Evolutionary conservation across 306 rosid genomes (phyloP), one percentile per base, ranked within the genome.

Genomic region (Mucuna pruriens): DNA sequence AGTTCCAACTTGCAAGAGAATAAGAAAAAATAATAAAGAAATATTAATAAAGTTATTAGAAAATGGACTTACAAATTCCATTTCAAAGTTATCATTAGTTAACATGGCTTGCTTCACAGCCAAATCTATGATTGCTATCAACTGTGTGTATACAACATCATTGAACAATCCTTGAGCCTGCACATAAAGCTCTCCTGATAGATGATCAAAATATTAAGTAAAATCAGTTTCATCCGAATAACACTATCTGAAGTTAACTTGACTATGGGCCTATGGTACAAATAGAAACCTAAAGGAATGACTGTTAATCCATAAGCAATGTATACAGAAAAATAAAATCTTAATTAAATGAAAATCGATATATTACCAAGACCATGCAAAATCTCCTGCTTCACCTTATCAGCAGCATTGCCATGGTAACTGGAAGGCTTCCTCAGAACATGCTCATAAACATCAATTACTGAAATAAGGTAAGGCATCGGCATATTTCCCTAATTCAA

Each of bases 381-480:
- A 87, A 95, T 90, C 92, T 93, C 97, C 91, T 91, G 97, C 90
- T 87, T 91, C 90, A 95, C 94, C 89, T 95, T 93, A 88, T 86
- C 83, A 68, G 89, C 89, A 68, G 94, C 84, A 87, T 78, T 86
- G 19, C 87, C 87, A 84, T 71, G 68, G 85, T 89, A 89, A 87
- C 84, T 90, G 67, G 91, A 83, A 71, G 97, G 83, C 64, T 82
- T 93, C 78, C 85, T 92, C 90, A 95, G 85, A 83, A 90, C 92
- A 74, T 83, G 89, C 91, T 93, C 97, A 2, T 89, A 95, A 61
- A 86, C 88, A 90, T 89, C 89, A 80, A 95, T 89, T 42, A 93
- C 94, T 25, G 97, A 95, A 75, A 83, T 60, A 80, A 95, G 94
- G 89, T 93, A 95, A 49, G 90, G 83, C 94, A 83, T 85, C 4